Evolutionary conservation across 1,284 basidiomycete species (phyloP), one percentile per base, ranked within the genome.

Genomic region (Athelia psychrophila): DNA sequence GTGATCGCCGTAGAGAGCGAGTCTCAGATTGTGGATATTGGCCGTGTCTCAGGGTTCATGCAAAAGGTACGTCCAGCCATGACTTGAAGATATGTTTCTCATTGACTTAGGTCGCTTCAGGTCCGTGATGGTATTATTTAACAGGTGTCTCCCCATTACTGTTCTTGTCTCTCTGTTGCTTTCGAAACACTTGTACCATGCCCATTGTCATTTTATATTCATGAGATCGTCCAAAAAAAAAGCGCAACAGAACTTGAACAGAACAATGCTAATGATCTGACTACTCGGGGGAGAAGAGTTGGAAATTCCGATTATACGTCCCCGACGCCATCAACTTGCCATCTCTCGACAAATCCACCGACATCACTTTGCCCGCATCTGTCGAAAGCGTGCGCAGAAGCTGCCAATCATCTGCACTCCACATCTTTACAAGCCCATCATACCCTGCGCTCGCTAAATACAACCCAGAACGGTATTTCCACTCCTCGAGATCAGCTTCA

Each of bases 361-460:
- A 94, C 97, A 99, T 99, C 54, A 98, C 95, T 69, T 98, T 98
- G 32, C 95, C 95, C 5, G 91, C 89, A 65, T 98, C 96, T 15
- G 94, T 95, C 30, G 91, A 86, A 55, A 99, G 78, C 46, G 91
- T 91, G 55, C 88, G 81, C 45, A 98, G 77, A 32, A 96, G 75
- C 62, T 94, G 93, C 96, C 97, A 99, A 65, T 99, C 97, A 67
- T 99, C 97, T 23, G 96, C 93, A 58, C 89, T 93, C 97, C 97
- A 99, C 45, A 99, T 66, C 66, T 97, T 94, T 58, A 99, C 93
- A 53, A 91, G 83, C 1, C 94, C 93, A 66, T 99, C 97, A 68
- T 98, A 99, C 1, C 96, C 96, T 1, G 91, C 81, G 54, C 92
- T 95, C 3, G 92, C 94, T 53, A 99, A 84, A 75, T 95, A 98